Percentiles rank a stretch among this genome's conserved stretches.
Evolutionary conservation across 495 filamentous ascomycete genomes (phyloP).

Genomic region (Jackrogersella multiformis): DNA sequence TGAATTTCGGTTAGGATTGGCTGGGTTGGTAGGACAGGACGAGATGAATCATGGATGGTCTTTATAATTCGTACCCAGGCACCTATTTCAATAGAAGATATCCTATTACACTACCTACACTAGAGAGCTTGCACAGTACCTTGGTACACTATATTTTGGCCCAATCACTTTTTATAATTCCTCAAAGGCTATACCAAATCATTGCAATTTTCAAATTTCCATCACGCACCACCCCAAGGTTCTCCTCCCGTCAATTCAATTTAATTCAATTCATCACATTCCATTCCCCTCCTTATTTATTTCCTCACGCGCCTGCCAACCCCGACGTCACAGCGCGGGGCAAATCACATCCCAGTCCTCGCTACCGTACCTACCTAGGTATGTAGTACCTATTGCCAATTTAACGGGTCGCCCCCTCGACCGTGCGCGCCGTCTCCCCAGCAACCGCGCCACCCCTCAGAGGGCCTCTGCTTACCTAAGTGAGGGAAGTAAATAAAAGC

Average conservation of each 20-base stretch:
- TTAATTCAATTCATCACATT: not conserved
- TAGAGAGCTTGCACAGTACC: not conserved
- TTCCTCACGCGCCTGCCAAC: no score
- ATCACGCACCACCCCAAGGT: no score
- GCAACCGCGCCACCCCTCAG: conserved; percentile 19
- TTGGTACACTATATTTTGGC: no score
- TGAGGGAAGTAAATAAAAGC: conserved; percentile 32
- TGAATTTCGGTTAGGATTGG: not conserved
- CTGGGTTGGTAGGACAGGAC: not conserved
- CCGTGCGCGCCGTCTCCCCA: conserved; percentile 9
- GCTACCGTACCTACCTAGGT: not conserved
- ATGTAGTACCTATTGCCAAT: not conserved
- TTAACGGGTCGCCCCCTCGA: not conserved
- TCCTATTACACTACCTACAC: not conserved
- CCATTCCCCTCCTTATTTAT: not conserved
- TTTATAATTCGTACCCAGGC: no score
- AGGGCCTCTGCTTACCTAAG: not conserved
- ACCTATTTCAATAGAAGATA: not conserved
- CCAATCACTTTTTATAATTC: no score
- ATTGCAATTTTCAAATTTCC: no score
- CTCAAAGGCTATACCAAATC: not conserved
- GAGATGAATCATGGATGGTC: no score
- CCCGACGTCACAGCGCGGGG: conserved; percentile 36
- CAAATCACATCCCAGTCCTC: not conserved
- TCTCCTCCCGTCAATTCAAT: not conserved